Evolutionary conservation across 164 flowering plant species (phyloP), one percentile per base, ranked within the genome.

Genomic region (Kalanchoe fedtschenkoi): DNA sequence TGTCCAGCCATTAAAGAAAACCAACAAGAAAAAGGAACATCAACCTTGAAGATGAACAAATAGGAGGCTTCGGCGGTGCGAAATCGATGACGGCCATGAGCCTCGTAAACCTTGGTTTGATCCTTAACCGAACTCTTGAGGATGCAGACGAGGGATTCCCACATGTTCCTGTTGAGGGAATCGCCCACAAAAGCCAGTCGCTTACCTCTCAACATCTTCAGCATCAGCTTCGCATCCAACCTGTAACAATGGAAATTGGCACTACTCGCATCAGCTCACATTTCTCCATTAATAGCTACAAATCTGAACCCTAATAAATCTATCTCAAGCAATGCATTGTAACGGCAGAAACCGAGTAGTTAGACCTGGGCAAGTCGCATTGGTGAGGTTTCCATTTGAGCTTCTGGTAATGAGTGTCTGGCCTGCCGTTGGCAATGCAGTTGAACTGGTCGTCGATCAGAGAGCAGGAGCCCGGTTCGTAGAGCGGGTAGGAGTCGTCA

Each of bases 81-180:
- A 56, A 93, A 93, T 71, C 81, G 78, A 6, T 67, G 76, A 60
- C 86, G 71, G 17, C 99, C 99, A 57, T 77, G 69, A 19, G 77
- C 91, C 75, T 93, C 99, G 75, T 67, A 88, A 26, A 93, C 99
- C 57, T 81, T 87, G 58, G 66, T 83, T 67, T 72, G 76, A 75
- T 95, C 84, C 68, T 77, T 77, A 16, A 74, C 85, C 1, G 91
- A 75, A 70, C 74, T 78, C 67, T 75, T 79, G 33, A 95, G 76
- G 21, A 81, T 78, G 73, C 99, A 95, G 54, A 91, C 80, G 53
- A 95, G 80, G 22, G 97, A 90, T 67, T 93, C 99, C 99, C 99
- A 93, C 99, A 93, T 93, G 58, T 93, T 93, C 63, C 99, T 73
- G 70, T 93, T 93, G 37, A 93, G 83, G 1, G 99, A 93, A 72